Percentiles rank a stretch among this genome's conserved stretches.
These are phyloP conservation scores for Erodium maritimum DNA, from an alignment of 345 rosid genomes.

Conservation along the genomic window DNA sequence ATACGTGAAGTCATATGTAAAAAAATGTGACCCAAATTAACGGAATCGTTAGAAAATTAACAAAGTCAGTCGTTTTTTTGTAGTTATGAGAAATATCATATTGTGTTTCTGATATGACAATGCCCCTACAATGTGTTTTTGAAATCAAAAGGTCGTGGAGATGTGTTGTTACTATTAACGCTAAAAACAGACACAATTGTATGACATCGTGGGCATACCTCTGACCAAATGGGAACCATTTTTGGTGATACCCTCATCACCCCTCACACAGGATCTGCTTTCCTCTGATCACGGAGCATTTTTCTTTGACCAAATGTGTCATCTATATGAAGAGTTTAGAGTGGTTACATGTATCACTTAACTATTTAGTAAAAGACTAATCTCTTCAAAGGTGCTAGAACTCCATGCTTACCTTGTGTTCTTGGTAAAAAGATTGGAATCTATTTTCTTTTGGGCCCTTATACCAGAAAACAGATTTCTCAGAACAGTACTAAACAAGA, in stretches of 20 bases:
- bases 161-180: too few relatives aligned
- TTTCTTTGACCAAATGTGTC: slow-evolving; percentile 23
- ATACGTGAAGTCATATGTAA: too few relatives aligned
- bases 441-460: slow-evolving; percentile 94
- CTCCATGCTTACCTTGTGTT: slow-evolving; percentile 39
- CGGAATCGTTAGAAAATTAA: too few relatives aligned
- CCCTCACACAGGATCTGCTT: slow-evolving; percentile 25
- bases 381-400: neutral
- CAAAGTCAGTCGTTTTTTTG: too few relatives aligned
- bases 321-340: slow-evolving; percentile 15
- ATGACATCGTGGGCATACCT: slow-evolving; percentile 24
- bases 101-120: too few relatives aligned
- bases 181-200: neutral
- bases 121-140: too few relatives aligned
- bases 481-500: slow-evolving; percentile 10
- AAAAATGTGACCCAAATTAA: too few relatives aligned
- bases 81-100: too few relatives aligned
- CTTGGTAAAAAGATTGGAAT: slow-evolving; percentile 41
- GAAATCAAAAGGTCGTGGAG: too few relatives aligned
- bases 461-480: slow-evolving; percentile 27
- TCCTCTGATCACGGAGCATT: slow-evolving; percentile 18
- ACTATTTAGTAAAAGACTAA: neutral
- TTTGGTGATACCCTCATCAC: slow-evolving; percentile 20
- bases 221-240: slow-evolving; percentile 23
- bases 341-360: neutral